These are phyloP conservation scores for Pseudozyma hubeiensis DNA, from an alignment of 1,284 basidiomycete species.

Conservation along the genomic window DNA sequence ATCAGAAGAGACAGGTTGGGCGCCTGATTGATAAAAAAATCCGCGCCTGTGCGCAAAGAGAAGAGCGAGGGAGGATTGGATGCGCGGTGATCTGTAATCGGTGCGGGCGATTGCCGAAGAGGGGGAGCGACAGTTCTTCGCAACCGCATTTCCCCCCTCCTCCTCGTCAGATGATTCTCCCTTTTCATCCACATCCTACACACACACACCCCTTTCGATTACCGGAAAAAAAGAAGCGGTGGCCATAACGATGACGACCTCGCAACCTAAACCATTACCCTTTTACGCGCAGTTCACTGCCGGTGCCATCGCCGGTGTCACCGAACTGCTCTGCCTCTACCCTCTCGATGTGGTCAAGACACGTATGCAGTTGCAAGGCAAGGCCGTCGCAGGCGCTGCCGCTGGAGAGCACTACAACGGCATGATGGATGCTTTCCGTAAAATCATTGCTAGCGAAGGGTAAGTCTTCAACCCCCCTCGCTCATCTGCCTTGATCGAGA, in stretches of 20 bases:
- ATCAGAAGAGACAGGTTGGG: neutral
- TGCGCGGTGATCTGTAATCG: neutral
- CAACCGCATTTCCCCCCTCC: neutral
- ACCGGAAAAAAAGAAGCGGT: too few species aligned
- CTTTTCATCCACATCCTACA: neutral
- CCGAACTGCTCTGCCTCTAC: slow-evolving; percentile 91
- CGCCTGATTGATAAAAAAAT: neutral
- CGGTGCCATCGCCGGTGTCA: slow-evolving; percentile 84
- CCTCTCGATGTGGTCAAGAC: slow-evolving; percentile 87
- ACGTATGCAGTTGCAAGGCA: slow-evolving; percentile 93
- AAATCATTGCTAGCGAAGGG: slow-evolving; percentile 87
- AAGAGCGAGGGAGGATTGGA: too few species aligned
- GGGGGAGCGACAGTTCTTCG: too few species aligned
- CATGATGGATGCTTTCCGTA: slow-evolving; percentile 82
- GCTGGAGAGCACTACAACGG: slow-evolving; percentile 70
- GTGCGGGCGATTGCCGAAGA: neutral
- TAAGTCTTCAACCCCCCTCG: too few species aligned
- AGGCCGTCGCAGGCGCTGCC: slow-evolving; percentile 72
- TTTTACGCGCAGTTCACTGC: slow-evolving; percentile 88
- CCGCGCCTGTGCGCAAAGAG: neutral
- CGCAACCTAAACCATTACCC: slow-evolving; percentile 72
- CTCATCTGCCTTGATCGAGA: neutral
- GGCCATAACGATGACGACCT: slow-evolving; percentile 21
- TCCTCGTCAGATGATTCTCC: neutral
- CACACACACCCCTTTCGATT: neutral